Evolutionary conservation across 2,329 filamentous ascomycete species (phyloP).

Genomic region (Tolypocladium ophioglossoides): DNA sequence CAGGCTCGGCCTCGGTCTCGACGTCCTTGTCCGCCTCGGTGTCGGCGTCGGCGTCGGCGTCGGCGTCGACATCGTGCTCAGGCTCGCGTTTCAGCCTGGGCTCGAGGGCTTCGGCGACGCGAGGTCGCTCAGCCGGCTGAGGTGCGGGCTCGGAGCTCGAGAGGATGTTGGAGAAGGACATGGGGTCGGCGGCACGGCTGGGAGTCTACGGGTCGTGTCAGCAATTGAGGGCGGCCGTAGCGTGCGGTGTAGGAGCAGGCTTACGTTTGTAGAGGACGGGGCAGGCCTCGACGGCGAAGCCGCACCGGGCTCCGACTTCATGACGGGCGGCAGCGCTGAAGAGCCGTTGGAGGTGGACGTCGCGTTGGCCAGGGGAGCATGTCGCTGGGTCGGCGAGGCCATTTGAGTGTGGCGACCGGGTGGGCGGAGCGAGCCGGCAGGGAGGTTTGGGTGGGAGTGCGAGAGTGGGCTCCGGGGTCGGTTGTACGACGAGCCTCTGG

Average conservation of each 20-base stretch:
- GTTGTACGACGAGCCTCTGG: conserved; percentile 30
- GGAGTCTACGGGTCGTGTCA: conserved; percentile 44
- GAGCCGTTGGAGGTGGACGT: conserved; percentile 30
- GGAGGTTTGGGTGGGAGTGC: conserved; percentile 36
- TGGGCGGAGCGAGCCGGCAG: conserved; percentile 32
- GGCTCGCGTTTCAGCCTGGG: conserved; percentile 9
- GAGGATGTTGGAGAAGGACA: conserved; percentile 94
- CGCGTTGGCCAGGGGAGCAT: conserved; percentile 15
- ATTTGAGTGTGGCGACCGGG: conserved; percentile 28
- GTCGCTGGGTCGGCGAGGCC: conserved; percentile 37
- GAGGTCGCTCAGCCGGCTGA: conserved; percentile 38
- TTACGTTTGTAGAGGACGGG: conserved; percentile 22
- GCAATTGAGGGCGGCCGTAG: background rate
- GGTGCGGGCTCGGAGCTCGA: conserved; percentile 63
- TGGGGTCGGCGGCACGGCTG: conserved; percentile 69
- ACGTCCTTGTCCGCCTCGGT: conserved; percentile 23
- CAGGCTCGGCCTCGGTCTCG: conserved; percentile 22
- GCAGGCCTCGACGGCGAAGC: conserved; percentile 29
- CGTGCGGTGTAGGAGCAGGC: background rate
- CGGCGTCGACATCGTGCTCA: conserved; percentile 9
- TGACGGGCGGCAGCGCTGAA: conserved; percentile 22
- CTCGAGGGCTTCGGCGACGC: conserved; percentile 19
- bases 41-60: conserved; percentile 14
- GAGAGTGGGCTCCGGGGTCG: conserved; percentile 39
- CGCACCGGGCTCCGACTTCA: conserved; percentile 29